These are phyloP conservation scores for Vitis labrusca DNA, from an alignment of 164 flowering plant genomes.

Conservation along the genomic window DNA sequence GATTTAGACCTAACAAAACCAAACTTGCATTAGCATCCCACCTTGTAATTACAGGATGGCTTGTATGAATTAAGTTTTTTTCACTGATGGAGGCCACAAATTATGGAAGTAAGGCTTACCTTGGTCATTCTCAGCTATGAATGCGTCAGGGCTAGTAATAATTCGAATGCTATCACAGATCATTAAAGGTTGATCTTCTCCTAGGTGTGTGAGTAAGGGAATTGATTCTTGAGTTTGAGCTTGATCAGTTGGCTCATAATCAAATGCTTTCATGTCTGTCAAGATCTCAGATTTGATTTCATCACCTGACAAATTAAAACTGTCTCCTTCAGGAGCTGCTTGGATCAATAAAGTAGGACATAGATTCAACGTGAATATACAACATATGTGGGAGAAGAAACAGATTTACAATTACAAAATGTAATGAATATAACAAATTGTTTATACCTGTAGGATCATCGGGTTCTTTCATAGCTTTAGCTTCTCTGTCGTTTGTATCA, in stretches of 20 bases:
- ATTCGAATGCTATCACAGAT: background rate
- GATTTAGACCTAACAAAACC: slow-evolving; percentile 16
- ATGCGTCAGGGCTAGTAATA: background rate
- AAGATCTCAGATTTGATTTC: slow-evolving; percentile 7
- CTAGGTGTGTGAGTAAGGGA: slow-evolving; percentile 5
- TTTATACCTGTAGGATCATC: slow-evolving; percentile 16
- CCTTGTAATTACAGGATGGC: no score
- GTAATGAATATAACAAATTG: background rate
- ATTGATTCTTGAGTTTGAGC: slow-evolving; percentile 3
- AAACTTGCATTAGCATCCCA: background rate
- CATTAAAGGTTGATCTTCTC: slow-evolving; percentile 9
- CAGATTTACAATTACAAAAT: background rate
- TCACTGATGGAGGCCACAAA: background rate
- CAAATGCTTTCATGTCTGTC: background rate
- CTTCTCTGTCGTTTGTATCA: background rate
- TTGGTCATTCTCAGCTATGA: slow-evolving; percentile 6
- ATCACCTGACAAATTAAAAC: background rate
- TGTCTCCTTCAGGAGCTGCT: slow-evolving; percentile 9
- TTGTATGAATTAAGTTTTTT: no score
- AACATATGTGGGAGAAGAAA: background rate
- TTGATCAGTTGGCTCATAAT: slow-evolving; percentile 3
- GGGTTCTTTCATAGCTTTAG: background rate
- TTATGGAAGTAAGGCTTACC: slow-evolving; percentile 11
- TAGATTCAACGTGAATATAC: background rate
- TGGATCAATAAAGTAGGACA: no score